Evolutionary conservation across 2,329 filamentous ascomycete species (phyloP).

Genomic region (Fusarium protoensiforme): DNA sequence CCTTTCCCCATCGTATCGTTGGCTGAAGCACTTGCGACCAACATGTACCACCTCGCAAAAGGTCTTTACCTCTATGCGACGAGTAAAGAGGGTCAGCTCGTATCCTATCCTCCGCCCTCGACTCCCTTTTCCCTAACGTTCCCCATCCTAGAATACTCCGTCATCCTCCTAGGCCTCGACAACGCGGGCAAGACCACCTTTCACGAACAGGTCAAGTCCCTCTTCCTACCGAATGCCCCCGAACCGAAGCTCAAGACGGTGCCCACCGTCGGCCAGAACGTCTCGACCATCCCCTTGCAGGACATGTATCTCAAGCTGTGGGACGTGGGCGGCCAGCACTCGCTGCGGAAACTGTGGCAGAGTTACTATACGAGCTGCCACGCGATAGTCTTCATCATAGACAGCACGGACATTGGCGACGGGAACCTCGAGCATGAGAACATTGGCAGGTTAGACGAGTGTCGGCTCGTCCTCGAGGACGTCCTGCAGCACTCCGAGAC

Average conservation of each 20-base stretch:
- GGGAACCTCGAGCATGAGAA: slow-evolving; percentile 69
- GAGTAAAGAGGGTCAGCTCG: slow-evolving; percentile 85
- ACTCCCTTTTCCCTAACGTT: slow-evolving; percentile 9
- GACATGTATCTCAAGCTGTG: slow-evolving; percentile 99
- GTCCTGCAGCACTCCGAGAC: slow-evolving; percentile 89
- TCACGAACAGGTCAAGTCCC: slow-evolving; percentile 93
- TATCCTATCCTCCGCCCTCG: slow-evolving; percentile 9
- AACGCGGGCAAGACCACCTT: slow-evolving; percentile 99
- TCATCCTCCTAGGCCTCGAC: slow-evolving; percentile 95
- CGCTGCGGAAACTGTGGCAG: slow-evolving; percentile 91
- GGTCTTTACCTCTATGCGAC: slow-evolving; percentile 95
- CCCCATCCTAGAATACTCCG: slow-evolving; percentile 81
- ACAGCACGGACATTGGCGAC: slow-evolving; percentile 93
- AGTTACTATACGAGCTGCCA: slow-evolving; percentile 95
- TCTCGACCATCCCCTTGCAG: slow-evolving; percentile 87
- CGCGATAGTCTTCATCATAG: slow-evolving; percentile 97
- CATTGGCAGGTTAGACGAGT: slow-evolving; percentile 83
- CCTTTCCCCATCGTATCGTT: not conserved
- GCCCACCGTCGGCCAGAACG: slow-evolving; percentile 96
- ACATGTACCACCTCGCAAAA: slow-evolving; percentile 96
- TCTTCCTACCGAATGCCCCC: slow-evolving; percentile 74
- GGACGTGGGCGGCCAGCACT: slow-evolving; percentile 96
- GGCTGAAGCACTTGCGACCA: slow-evolving; percentile 4
- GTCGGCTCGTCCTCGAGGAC: slow-evolving; percentile 87
- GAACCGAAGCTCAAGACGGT: slow-evolving; percentile 85